These are phyloP conservation scores for Prosopis cineraria DNA, from an alignment of 306 rosid genomes.

Conservation along the genomic window DNA sequence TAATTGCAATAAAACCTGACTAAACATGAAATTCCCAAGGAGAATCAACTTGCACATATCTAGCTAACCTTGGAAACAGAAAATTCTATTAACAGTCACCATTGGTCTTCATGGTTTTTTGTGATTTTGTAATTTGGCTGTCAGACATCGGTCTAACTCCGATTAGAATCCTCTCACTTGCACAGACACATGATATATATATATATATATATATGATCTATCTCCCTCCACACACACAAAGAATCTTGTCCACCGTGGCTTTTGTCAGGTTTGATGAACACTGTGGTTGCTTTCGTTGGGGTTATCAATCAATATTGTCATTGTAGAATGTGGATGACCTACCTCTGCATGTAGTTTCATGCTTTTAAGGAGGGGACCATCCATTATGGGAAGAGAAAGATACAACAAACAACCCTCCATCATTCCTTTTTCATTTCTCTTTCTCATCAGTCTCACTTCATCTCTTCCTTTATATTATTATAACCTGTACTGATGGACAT, in stretches of 20 bases:
- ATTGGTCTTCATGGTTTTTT: conserved; percentile 43
- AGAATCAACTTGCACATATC: conserved; percentile 10
- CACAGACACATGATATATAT: conserved; percentile 41
- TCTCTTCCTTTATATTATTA: neutral
- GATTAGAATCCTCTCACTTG: conserved; percentile 46
- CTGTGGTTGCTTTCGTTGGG: conserved; percentile 16
- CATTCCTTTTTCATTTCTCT: neutral
- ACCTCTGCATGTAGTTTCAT: conserved; percentile 18
- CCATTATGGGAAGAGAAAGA: conserved; percentile 32
- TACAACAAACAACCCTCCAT: conserved; percentile 43
- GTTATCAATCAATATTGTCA: conserved; percentile 41
- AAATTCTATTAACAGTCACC: conserved; percentile 44
- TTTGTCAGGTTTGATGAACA: conserved; percentile 51
- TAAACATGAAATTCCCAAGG: conserved; percentile 33
- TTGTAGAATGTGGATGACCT: conserved; percentile 37
- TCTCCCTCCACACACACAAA: conserved; percentile 17
- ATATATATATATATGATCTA: neutral
- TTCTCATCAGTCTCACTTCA: too few species aligned
- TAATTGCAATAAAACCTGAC: conserved; percentile 11
- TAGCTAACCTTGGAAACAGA: conserved; percentile 43
- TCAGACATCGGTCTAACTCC: conserved; percentile 46
- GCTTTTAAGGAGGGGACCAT: conserved; percentile 51
- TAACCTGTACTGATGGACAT: too few species aligned
- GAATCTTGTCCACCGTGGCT: conserved; percentile 67
- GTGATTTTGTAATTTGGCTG: conserved; percentile 39